A percentile compares a stretch with the other conserved stretches of the same genome.
These are phyloP conservation scores for Eucalyptus curtisii DNA, from an alignment of 345 rosid genomes.

Conservation along the genomic window DNA sequence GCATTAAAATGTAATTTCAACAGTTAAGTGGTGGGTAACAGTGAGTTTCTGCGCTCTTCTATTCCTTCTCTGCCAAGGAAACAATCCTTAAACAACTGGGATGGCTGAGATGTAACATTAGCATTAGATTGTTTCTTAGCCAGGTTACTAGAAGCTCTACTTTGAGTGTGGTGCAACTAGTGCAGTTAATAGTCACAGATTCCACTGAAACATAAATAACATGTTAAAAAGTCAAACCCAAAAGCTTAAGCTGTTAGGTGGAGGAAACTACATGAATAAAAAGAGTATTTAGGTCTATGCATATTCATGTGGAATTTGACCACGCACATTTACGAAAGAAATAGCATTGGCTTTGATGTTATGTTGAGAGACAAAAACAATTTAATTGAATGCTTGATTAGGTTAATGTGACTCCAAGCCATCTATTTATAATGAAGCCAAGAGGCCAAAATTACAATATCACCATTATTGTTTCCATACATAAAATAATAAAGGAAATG, in stretches of 20 bases:
- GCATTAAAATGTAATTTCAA: neutral
- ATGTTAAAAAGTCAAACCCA: no score
- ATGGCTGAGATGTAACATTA: neutral
- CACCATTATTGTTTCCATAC: neutral
- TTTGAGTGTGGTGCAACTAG: neutral
- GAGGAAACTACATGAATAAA: neutral
- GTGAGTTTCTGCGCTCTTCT: neutral
- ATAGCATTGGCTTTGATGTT: neutral
- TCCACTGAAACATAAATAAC: neutral
- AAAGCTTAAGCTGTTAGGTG: neutral
- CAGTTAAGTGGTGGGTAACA: neutral
- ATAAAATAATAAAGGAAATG: neutral
- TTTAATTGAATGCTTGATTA: neutral
- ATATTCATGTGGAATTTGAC: neutral
- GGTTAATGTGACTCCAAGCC: neutral
- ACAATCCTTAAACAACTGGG: neutral
- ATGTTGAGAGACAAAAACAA: neutral
- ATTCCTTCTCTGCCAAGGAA: neutral
- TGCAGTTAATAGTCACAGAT: neutral
- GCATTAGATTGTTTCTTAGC: neutral
- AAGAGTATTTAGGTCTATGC: neutral
- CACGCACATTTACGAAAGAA: neutral
- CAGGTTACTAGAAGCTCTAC: neutral
- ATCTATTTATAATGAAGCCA: no score
- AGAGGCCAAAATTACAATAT: neutral